phyloP scores from a whole-genome alignment of 352 stramenopile genomes.

The Phytophthora crassamura region DNA sequence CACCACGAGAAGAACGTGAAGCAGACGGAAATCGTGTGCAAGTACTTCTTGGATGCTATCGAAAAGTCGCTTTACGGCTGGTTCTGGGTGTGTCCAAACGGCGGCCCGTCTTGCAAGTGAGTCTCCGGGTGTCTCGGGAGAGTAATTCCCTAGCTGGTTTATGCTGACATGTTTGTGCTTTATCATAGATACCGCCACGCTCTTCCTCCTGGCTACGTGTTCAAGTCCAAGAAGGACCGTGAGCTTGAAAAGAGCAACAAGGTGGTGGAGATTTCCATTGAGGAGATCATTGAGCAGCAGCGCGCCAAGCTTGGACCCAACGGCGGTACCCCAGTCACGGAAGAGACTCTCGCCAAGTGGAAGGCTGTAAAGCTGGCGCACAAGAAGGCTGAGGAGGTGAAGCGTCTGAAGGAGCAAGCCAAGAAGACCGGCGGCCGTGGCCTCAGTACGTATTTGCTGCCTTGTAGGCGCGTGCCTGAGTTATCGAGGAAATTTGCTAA shows the following conservation, averaged over 20 bases:
- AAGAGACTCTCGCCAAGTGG: constrained; percentile 89
- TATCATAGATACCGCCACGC: constrained; percentile 74
- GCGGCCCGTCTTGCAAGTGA: constrained; percentile 79
- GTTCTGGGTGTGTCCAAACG: constrained; percentile 92
- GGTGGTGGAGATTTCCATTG: constrained; percentile 85
- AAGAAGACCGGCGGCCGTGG: constrained; percentile 86
- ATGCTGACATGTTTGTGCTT: background rate
- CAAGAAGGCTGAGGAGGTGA: constrained; percentile 84
- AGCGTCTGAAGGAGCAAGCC: constrained; percentile 84
- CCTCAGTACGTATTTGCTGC: constrained; percentile 72
- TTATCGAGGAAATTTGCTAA: background rate
- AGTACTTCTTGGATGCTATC: constrained; percentile 91
- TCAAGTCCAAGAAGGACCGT: constrained; percentile 88
- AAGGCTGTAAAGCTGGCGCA: constrained; percentile 85
- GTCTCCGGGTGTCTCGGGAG: constrained; percentile 5
- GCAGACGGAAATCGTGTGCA: constrained; percentile 91
- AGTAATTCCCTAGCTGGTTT: background rate
- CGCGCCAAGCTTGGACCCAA: constrained; percentile 86
- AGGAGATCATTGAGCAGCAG: constrained; percentile 93
- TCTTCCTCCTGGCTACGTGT: constrained; percentile 89
- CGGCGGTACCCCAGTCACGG: constrained; percentile 88
- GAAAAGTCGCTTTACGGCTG: constrained; percentile 91
- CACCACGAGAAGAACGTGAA: constrained; percentile 84
- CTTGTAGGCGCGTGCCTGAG: background rate
- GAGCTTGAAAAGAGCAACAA: constrained; percentile 87